Percentiles rank a stretch among this genome's conserved stretches.
Evolutionary conservation across 139 green algal species (phyloP).

Genomic region (Tetratostichococcus sp.): DNA sequence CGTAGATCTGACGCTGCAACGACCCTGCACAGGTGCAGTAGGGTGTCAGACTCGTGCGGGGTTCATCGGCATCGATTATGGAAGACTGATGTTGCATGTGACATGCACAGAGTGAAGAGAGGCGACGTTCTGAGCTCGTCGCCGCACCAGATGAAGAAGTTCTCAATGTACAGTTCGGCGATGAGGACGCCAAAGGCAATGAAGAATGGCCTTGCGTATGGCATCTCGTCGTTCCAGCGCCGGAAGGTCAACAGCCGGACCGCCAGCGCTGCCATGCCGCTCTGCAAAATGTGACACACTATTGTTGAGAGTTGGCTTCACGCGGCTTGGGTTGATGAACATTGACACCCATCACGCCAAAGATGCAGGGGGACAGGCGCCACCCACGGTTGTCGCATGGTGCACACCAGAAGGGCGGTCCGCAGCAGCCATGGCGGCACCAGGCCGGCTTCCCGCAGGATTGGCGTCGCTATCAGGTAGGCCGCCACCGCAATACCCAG

Average conservation of each 20-base stretch:
- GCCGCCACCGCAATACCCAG: neutral
- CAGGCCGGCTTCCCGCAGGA: neutral
- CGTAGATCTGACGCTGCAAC: constrained; percentile 32
- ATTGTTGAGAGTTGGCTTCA: no score
- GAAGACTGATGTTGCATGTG: no score
- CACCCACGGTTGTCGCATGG: no score
- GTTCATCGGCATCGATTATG: neutral
- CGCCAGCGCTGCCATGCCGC: neutral
- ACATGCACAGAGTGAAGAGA: no score
- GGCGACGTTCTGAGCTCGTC: no score
- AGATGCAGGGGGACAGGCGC: no score
- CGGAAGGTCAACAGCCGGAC: neutral
- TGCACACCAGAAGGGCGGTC: neutral
- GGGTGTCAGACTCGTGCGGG: no score
- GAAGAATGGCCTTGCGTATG: constrained; percentile 13
- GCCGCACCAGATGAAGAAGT: constrained; percentile 12
- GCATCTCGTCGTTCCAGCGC: constrained; percentile 12
- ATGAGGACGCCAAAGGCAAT: constrained; percentile 10
- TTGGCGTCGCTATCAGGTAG: neutral
- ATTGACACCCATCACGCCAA: no score
- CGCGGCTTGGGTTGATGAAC: no score
- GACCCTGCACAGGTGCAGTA: no score
- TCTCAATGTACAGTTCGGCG: constrained; percentile 8
- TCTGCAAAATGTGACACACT: neutral
- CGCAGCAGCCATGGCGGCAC: neutral